These are phyloP conservation scores for Xylariaceae sp. DNA, from an alignment of 2,329 filamentous ascomycete species.

Conservation along the genomic window DNA sequence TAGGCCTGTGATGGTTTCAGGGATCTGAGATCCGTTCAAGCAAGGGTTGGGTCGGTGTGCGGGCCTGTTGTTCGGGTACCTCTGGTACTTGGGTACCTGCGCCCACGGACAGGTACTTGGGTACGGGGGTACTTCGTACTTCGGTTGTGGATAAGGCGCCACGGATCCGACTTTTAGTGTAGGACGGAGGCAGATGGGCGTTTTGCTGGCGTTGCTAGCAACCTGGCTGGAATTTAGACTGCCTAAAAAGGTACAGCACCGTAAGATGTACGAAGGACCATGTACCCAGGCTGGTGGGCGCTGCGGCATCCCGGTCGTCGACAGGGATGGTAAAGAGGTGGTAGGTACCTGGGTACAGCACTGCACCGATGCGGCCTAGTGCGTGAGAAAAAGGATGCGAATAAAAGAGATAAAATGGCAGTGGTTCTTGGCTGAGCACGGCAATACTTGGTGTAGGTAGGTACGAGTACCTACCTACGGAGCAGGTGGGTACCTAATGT, in stretches of 20 bases:
- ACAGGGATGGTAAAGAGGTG: no score
- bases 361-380: no score
- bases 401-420: no score
- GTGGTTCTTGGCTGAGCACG: no score
- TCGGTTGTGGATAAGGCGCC: conserved; percentile 14
- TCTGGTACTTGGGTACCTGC: conserved; percentile 10
- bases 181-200: conserved; percentile 5
- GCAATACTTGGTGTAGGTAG: no score
- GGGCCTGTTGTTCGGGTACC: conserved; percentile 7
- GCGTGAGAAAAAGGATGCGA: no score
- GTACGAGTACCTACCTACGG: no score
- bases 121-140: not conserved
- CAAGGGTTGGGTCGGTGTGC: conserved; percentile 14
- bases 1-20: conserved; percentile 27
- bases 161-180: conserved; percentile 16
- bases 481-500: not conserved
- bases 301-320: not conserved
- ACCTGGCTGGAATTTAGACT: conserved; percentile 7
- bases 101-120: not conserved
- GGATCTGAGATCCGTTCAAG: conserved; percentile 18
- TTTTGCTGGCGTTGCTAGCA: conserved; percentile 19
- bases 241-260: not conserved
- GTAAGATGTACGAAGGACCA: not conserved
- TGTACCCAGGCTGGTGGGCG: not conserved
- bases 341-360: no score